Evolutionary conservation across 2,329 filamentous ascomycete species (phyloP).

Genomic region (Didymella glomerata): DNA sequence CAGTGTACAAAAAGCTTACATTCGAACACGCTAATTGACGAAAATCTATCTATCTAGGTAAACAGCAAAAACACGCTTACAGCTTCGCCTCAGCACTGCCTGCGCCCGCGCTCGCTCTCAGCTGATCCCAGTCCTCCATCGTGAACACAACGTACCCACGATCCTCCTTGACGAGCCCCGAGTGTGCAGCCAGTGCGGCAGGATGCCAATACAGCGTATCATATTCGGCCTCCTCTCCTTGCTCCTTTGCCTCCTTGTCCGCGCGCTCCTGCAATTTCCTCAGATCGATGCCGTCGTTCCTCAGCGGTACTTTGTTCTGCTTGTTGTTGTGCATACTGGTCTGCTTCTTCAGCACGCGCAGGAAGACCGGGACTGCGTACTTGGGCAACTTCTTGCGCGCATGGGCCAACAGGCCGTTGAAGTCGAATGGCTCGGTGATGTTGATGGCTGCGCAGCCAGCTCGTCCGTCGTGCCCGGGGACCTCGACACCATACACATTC

Average conservation of each 20-base stretch:
- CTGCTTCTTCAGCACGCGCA: conserved; percentile 67
- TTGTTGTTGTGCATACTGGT: conserved; percentile 79
- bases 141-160: conserved; percentile 66
- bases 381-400: conserved; percentile 68
- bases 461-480: conserved; percentile 61
- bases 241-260: conserved; percentile 49
- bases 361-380: conserved; percentile 79
- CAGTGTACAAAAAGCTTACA: too few species aligned
- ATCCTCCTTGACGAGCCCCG: conserved; percentile 50
- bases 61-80: conserved; percentile 8
- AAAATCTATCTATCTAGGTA: too few species aligned
- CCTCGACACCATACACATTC: conserved; percentile 60
- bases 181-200: conserved; percentile 46
- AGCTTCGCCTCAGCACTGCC: conserved; percentile 28
- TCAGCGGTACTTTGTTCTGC: conserved; percentile 77
- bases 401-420: conserved; percentile 66
- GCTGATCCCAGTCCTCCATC: conserved; percentile 64
- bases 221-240: conserved; percentile 45
- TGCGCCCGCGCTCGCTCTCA: conserved; percentile 53
- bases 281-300: conserved; percentile 72
- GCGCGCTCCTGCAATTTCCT: conserved; percentile 53
- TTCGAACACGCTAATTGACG: too few species aligned
- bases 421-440: conserved; percentile 61
- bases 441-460: conserved; percentile 65
- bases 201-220: conserved; percentile 63